Evolutionary conservation across 352 stramenopile species (phyloP).

Genomic region (Poterioochromonas sp.): DNA sequence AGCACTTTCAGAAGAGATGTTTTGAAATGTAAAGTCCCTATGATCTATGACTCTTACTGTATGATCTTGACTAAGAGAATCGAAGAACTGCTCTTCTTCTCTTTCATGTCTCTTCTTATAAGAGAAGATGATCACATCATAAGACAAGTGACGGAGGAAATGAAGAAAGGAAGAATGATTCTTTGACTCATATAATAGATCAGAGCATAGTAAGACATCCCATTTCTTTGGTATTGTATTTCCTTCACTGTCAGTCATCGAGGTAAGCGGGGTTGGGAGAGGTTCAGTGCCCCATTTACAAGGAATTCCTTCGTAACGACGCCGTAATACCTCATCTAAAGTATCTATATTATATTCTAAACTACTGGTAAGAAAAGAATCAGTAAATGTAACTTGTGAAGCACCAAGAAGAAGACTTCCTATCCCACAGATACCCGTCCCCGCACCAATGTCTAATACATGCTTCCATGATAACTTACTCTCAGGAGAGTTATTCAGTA

Average conservation of each 20-base stretch:
- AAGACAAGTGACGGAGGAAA: neutral
- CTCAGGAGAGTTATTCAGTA: neutral
- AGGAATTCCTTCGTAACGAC: neutral
- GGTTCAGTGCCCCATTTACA: neutral
- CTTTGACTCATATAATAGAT: neutral
- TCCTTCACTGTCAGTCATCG: neutral
- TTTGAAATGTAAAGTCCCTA: no score
- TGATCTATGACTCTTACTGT: no score
- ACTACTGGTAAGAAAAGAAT: neutral
- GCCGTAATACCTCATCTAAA: neutral
- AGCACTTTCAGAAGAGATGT: no score
- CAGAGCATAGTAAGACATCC: neutral
- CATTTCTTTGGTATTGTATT: no score
- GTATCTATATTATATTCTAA: neutral
- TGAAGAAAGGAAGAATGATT: neutral
- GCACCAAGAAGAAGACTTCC: neutral
- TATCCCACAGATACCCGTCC: neutral
- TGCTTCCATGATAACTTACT: neutral
- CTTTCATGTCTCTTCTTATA: conserved; percentile 11
- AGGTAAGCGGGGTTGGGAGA: neutral
- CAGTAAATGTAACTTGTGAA: neutral
- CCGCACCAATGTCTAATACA: neutral
- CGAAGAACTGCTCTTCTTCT: neutral
- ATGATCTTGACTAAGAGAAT: no score
- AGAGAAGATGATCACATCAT: neutral